phyloP scores from a whole-genome alignment of 306 rosid species.

The Fragaria vesca region DNA sequence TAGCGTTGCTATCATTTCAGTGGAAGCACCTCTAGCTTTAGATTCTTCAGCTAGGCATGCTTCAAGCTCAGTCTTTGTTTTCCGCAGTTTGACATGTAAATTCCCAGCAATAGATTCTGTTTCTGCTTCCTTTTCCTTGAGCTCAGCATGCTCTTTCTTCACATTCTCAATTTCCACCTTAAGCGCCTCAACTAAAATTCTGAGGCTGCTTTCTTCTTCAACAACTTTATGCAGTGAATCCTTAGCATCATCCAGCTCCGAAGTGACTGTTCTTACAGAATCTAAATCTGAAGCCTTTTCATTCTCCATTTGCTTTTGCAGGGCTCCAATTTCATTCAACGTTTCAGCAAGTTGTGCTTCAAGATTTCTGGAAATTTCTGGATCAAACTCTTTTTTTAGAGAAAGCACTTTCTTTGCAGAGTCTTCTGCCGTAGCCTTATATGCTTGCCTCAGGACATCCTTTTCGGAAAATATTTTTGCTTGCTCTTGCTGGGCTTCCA shows the following conservation, averaged over 20 bases:
- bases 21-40: constrained; percentile 71
- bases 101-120: constrained; percentile 84
- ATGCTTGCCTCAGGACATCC: constrained; percentile 64
- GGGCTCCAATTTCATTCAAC: constrained; percentile 54
- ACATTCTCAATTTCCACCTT: constrained; percentile 83
- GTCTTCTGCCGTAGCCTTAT: constrained; percentile 64
- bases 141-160: constrained; percentile 73
- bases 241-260: constrained; percentile 84
- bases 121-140: constrained; percentile 85
- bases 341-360: constrained; percentile 64
- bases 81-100: constrained; percentile 73
- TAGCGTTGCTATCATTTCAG: constrained; percentile 73
- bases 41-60: constrained; percentile 68
- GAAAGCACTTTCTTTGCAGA: constrained; percentile 56
- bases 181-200: constrained; percentile 67
- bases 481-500: constrained; percentile 71
- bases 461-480: constrained; percentile 60
- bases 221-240: constrained; percentile 78
- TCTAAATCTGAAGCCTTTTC: constrained; percentile 68
- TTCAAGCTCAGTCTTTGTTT: constrained; percentile 78
- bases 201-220: constrained; percentile 85
- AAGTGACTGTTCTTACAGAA: constrained; percentile 68
- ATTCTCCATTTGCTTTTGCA: constrained; percentile 76
- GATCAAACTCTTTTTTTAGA: constrained; percentile 56
- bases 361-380: constrained; percentile 57